Conservation (phyloP, 164 flowering plant species). For the Liquidambar formosana region DNA sequence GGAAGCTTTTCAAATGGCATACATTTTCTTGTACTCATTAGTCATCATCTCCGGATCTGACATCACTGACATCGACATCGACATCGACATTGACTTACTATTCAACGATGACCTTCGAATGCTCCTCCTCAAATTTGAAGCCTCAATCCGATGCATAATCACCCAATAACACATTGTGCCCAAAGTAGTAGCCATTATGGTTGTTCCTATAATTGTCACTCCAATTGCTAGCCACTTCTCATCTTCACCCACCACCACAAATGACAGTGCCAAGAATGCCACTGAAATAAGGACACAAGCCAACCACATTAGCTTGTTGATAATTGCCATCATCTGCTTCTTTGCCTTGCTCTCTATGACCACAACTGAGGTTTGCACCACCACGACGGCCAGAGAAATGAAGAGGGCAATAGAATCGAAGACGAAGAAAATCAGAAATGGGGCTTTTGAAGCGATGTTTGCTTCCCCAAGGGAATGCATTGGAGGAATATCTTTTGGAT, state of each 20-base stretch:
- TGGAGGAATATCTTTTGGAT: conserved; percentile 42
- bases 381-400: conserved; percentile 50
- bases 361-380: conserved; percentile 94
- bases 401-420: conserved; percentile 89
- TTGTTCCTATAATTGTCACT: conserved; percentile 78
- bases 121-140: conserved; percentile 58
- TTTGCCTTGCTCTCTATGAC: conserved; percentile 92
- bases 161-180: conserved; percentile 91
- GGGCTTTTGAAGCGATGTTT: conserved; percentile 50
- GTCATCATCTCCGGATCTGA: conserved; percentile 64
- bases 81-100: conserved; percentile 57
- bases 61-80: conserved; percentile 34
- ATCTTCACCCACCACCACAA: conserved; percentile 69
- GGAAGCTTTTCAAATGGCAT: conserved; percentile 53
- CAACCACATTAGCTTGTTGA: conserved; percentile 98
- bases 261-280: conserved; percentile 75
- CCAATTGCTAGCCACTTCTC: conserved; percentile 78
- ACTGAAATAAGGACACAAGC: conserved; percentile 85
- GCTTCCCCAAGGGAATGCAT: conserved; percentile 77
- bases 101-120: conserved; percentile 52
- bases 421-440: conserved; percentile 78
- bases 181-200: conserved; percentile 71
- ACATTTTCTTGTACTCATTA: conserved; percentile 72
- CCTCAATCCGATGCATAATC: conserved; percentile 69
- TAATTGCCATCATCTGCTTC: conserved; percentile 88